Evolutionary conservation across 768 basidiomycete genomes (phyloP), one percentile per base, ranked within the genome.

Genomic region (Krasilnikovozyma curviuscula): DNA sequence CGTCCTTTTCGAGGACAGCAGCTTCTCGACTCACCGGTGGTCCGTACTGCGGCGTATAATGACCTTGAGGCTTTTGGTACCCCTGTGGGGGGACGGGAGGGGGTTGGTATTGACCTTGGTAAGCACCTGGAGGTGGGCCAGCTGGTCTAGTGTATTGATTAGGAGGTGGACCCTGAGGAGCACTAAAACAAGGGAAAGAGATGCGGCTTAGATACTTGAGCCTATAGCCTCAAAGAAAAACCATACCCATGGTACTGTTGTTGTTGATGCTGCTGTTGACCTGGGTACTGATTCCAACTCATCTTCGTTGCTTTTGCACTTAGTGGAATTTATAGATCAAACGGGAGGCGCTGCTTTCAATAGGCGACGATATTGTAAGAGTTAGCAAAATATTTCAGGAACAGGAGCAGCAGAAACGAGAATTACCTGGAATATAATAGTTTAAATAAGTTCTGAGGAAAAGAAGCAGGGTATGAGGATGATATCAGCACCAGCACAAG

Each of bases 131-230:
- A 40, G 18, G 19, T 7, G 33, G 23, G 21, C 8, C 7, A 37
- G 21, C 35, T n/a, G 45, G 21, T 7, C 45, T 38, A 18, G 37
- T 34, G n/a, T n/a, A 46, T 19, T 46, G 44, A 28, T 37, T 37
- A 25, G 44, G 44, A n/a, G 44, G 41, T 19, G 41, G 41, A 13
- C 42, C 42, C n/a, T 32, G 37, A 28, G 45, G 44, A 24, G 32
- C 16, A 35, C 44, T 29, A 38, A 38, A 46, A 29, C 42, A 18
- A n/a, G 14, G 8, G n/a, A 28, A 14, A 43, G 14, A 18, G 18
- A 30, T 3, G 24, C 13, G 7, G 16, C 7, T 16, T 24, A 5
- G 18, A 28, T 27, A 19, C n/a, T 16, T 5, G 40, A 18, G 41
- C 28, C 28, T 30, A 29, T 30, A 30, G 18, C n/a, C 23, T 6